Base-by-base conservation (phyloP, 2,329 filamentous ascomycete species). In the Colletotrichum tropicicola region DNA sequence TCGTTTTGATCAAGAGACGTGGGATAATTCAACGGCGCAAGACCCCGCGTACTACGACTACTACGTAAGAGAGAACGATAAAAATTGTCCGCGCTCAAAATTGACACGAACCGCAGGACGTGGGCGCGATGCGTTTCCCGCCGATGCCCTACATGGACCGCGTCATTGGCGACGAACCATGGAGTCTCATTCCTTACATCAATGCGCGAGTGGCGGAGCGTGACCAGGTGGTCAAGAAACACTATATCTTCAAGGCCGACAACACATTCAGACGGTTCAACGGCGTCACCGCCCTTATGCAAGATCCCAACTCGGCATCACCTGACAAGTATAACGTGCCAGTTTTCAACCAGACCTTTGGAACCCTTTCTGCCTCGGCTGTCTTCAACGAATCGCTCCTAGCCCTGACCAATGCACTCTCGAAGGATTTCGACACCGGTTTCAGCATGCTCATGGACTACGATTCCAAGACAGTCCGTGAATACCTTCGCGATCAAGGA, bases 61-160 rank as follows among this genome's bases (percentile, higher is more conserved):
- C 63, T 78, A 77, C 59, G 69, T 71, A 30, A 57, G 65, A 30
- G 23, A 7, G 2, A 9, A 7, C 9, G 9, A 17, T 12, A 15
- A 30, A 12, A 4, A 5, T 15, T 15, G 9, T 15, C 9, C n/a
- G 6, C 32, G 13, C 32, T 35, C 12, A 13, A 35, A n/a, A n/a
- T 15, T 35, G 32, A 35, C 5, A 6, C 32, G 5, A 15, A 13
- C 9, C 7, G 13, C 68, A 74, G 55, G 79, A 80, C 58, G 73
- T 80, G 6, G 79, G 78, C 3, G 79, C 79, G 0, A 81, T 81
- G 79, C 65, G 79, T 4, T 80, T 78, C 39, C 79, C 78, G 0
- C 69, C 77, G 6, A 79, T 73, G 64, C 25, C 60, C 2, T 71
- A 73, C 53, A 77, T 74, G 74, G 67, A 70, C 19, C 68, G 69